A percentile compares a stretch with the other conserved stretches of the same genome.
These are phyloP conservation scores for Phialophora expanda DNA, from an alignment of 2,329 filamentous ascomycete species.

Conservation along the genomic window DNA sequence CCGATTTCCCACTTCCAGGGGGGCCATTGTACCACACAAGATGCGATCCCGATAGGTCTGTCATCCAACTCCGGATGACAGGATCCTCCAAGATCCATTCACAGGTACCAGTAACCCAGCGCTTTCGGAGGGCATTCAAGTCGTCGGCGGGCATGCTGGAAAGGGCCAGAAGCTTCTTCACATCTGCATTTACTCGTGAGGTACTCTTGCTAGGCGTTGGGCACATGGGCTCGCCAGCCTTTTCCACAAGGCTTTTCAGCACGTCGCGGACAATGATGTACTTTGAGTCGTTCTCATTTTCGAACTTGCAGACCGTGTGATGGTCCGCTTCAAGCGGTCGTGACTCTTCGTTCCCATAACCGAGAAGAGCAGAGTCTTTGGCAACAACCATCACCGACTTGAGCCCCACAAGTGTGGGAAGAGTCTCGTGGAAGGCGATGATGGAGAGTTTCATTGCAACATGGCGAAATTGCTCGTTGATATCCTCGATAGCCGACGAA, in stretches of 20 bases:
- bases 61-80: constrained; percentile 4
- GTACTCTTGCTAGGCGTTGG: neutral
- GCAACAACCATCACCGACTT: constrained; percentile 40
- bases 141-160: constrained; percentile 23
- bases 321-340: constrained; percentile 47
- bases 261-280: constrained; percentile 35
- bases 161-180: constrained; percentile 15
- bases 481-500: constrained; percentile 46
- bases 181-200: neutral
- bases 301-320: constrained; percentile 44
- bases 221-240: neutral
- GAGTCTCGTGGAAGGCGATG: constrained; percentile 57
- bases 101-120: constrained; percentile 29
- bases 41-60: constrained; percentile 22
- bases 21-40: constrained; percentile 42
- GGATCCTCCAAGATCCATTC: constrained; percentile 30
- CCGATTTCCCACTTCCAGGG: constrained; percentile 45
- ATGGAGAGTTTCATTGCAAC: constrained; percentile 46
- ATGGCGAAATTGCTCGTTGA: constrained; percentile 56
- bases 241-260: constrained; percentile 25
- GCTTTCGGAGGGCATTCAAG: constrained; percentile 18
- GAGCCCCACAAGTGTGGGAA: constrained; percentile 21
- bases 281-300: constrained; percentile 38
- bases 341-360: constrained; percentile 50
- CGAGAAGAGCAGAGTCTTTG: constrained; percentile 51